Conservation (phyloP, 176 grass and related monocot genomes). For the Thalia dealbata region DNA sequence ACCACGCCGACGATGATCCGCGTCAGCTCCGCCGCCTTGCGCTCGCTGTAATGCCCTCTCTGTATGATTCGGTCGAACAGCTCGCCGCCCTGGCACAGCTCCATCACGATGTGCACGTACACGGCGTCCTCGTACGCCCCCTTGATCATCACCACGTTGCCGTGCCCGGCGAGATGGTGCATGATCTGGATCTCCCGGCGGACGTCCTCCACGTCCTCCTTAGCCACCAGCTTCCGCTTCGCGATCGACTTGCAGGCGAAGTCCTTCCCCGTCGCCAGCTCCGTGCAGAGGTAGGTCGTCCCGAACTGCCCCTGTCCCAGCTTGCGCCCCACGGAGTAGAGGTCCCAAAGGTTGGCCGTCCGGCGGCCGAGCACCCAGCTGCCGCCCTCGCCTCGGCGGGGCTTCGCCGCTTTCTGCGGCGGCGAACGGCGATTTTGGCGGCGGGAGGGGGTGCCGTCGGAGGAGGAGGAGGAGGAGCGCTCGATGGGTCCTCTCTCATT, state of each 20-base stretch:
- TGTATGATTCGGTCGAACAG: neutral
- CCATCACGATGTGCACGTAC: neutral
- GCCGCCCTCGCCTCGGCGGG: slow-evolving; percentile 25
- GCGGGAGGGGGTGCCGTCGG: neutral
- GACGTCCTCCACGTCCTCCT: neutral
- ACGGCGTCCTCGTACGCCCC: neutral
- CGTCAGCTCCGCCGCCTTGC: neutral
- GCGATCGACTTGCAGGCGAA: neutral
- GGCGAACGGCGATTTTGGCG: neutral
- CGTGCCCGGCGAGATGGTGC: neutral
- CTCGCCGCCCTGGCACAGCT: neutral
- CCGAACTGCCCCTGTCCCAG: slow-evolving; percentile 6
- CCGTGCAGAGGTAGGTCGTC: slow-evolving; percentile 2
- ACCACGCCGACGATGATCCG: neutral
- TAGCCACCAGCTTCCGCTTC: neutral
- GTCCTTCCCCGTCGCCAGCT: neutral
- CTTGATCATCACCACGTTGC: neutral
- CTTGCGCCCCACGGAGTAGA: neutral
- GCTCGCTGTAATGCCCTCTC: neutral
- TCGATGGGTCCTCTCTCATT: neutral
- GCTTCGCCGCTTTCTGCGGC: slow-evolving; percentile 8
- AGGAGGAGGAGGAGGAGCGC: neutral
- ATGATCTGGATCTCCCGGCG: neutral
- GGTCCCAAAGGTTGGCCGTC: slow-evolving; percentile 1
- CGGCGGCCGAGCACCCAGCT: slow-evolving; percentile 37